Base-by-base conservation (phyloP, 345 rosid species). In the Acer campestre region DNA sequence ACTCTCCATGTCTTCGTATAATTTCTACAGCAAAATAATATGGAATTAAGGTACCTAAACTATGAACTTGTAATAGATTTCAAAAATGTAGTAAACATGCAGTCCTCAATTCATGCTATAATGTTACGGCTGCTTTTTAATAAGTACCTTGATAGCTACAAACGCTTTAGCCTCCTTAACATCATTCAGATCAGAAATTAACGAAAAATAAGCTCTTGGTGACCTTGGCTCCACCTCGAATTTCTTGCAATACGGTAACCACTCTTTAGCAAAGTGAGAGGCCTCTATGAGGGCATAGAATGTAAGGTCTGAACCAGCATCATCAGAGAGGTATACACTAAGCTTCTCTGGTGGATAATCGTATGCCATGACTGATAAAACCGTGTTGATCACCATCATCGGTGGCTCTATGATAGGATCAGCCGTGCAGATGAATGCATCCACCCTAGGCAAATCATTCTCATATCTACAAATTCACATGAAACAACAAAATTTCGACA, bases 401-500 rank as follows among this genome's bases (percentile, higher is more conserved):
- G 88, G 86, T 31, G 90, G 88, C 82, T 87, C 90, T 23, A 79
- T 62, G 2, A 9, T 6, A 12, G 83, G 88, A 46, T 87, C 86
- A 0, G 88, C 88, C 31, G 90, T 87, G 87, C 89, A 86, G 17
- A 84, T 78, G 14, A 84, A 86, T 7, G 80, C 67, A 38, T 84
- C 89, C 2, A 82, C 80, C 2, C 73, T 59, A 0, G 86, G 88
- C 29, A 87, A 73, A 58, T 74, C 68, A 11, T 76, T 74, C 35
- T 78, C 76, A 13, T 80, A 75, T 59, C 85, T 82, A 35, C 38
- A 35, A 35, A 35, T 35, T 4, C 38, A 35, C 38, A 35, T 4
- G 6, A 35, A 35, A 35, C 38, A 35, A 35, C 38, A 35, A 35
- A 35, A 35, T 35, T 35, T 35, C 5, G 6, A 35, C 27, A 25